phyloP scores from a whole-genome alignment of 73 alveolate species.

The Durusdinium trenchii region DNA sequence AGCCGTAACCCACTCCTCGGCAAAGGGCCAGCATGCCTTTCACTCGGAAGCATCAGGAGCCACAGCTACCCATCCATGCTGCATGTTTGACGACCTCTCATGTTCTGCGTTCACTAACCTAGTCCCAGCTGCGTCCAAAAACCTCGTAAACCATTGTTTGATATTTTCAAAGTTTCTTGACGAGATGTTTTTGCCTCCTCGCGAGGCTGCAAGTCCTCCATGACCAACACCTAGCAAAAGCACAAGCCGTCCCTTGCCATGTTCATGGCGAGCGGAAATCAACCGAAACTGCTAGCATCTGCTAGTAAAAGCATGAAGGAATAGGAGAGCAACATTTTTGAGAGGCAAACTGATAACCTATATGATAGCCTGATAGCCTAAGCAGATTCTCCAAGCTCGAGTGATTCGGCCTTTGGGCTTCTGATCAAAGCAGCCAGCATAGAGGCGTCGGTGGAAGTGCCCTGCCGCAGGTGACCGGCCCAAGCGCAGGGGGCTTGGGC shows the following conservation, averaged over 20 bases:
- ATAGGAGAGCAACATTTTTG: too few species aligned
- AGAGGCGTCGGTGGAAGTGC: conserved; percentile 61
- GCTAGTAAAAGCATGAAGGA: background rate
- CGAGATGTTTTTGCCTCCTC: background rate
- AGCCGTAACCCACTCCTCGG: too few species aligned
- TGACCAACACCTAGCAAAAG: conserved; percentile 35
- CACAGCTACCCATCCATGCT: too few species aligned
- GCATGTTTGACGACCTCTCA: too few species aligned
- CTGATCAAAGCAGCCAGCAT: conserved; percentile 36
- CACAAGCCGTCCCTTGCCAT: background rate
- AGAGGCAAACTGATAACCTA: background rate
- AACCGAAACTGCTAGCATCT: too few species aligned
- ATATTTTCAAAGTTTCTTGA: too few species aligned
- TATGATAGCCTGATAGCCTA: background rate
- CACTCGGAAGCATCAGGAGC: too few species aligned
- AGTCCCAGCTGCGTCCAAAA: too few species aligned
- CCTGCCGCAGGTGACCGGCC: background rate
- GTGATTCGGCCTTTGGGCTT: conserved; percentile 61
- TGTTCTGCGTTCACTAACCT: too few species aligned
- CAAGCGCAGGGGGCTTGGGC: background rate
- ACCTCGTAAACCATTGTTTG: too few species aligned
- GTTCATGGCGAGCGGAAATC: background rate
- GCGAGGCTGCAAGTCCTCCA: conserved; percentile 56
- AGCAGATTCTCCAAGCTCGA: background rate
- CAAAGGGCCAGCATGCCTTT: too few species aligned